phyloP scores from a whole-genome alignment of 129 eudicot species.

The Pittosporum tobira region DNA sequence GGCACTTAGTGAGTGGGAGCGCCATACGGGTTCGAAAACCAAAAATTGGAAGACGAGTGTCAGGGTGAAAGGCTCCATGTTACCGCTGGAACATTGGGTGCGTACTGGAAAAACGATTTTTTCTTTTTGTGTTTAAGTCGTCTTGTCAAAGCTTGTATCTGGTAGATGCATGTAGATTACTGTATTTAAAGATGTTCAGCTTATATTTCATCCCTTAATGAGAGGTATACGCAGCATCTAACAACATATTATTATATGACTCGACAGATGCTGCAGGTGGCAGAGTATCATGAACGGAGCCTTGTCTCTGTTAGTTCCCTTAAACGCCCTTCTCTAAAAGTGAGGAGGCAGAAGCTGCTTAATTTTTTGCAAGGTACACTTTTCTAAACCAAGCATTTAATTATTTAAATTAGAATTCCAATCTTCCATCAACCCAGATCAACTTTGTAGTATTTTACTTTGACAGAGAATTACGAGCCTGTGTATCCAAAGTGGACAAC shows the following conservation, averaged over 20 bases:
- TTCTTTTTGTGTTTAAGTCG: not conserved
- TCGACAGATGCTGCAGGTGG: slow-evolving; percentile 82
- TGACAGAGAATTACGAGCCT: slow-evolving; percentile 75
- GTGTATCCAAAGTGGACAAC: slow-evolving; percentile 96
- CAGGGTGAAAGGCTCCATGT: slow-evolving; percentile 58
- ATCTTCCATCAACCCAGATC: slow-evolving; percentile 11
- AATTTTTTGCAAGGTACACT: slow-evolving; percentile 66
- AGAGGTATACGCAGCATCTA: not conserved
- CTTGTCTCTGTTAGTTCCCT: slow-evolving; percentile 64
- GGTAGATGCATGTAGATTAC: too few species aligned
- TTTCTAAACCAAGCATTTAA: slow-evolving; percentile 1
- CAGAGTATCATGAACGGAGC: slow-evolving; percentile 76
- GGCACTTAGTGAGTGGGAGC: slow-evolving; percentile 88
- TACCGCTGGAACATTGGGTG: slow-evolving; percentile 86
- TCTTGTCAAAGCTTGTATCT: not conserved
- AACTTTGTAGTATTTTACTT: slow-evolving; percentile 18
- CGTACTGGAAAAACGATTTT: slow-evolving; percentile 21
- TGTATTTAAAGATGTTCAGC: too few species aligned
- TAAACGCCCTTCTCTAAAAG: slow-evolving; percentile 88
- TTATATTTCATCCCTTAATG: not conserved
- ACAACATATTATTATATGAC: not conserved
- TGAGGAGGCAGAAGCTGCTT: slow-evolving; percentile 81
- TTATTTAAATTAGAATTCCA: not conserved
- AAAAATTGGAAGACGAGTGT: slow-evolving; percentile 78
- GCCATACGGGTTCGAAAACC: slow-evolving; percentile 70